Conservation (phyloP, 805 yeast species). For the Danielia reshetovae region DNA sequence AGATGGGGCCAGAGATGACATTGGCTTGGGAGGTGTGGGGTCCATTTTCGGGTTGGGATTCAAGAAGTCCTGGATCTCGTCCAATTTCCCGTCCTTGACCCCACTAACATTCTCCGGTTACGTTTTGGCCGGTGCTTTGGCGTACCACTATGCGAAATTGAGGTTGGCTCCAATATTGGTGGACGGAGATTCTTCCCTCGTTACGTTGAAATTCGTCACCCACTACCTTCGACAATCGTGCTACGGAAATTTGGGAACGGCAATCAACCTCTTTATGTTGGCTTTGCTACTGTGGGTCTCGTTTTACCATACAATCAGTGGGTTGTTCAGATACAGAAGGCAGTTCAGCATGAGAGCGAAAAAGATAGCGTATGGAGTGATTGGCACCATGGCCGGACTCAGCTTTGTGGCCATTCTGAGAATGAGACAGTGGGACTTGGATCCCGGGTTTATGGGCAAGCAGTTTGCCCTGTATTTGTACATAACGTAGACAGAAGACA, state of each 20-base stretch:
- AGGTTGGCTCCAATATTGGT: conserved; percentile 48
- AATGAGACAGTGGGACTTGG: conserved; percentile 20
- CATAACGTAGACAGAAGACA: too few relatives aligned
- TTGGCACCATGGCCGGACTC: conserved; percentile 31
- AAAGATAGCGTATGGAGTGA: conserved; percentile 40
- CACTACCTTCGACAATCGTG: conserved; percentile 13
- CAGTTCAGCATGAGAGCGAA: conserved; percentile 39
- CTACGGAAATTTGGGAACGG: conserved; percentile 11
- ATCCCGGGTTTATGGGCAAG: conserved; percentile 26
- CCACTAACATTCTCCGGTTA: conserved; percentile 64
- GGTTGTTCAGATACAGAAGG: conserved; percentile 45
- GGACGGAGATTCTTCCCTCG: conserved; percentile 62
- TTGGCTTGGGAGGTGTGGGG: conserved; percentile 61
- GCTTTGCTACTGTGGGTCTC: conserved; percentile 18
- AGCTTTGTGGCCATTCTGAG: conserved; percentile 35
- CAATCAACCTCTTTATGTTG: conserved; percentile 13
- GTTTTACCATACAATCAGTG: conserved; percentile 54
- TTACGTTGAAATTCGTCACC: conserved; percentile 51
- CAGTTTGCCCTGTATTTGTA: conserved; percentile 26
- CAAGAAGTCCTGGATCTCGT: conserved; percentile 42
- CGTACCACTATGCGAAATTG: conserved; percentile 45
- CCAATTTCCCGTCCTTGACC: conserved; percentile 43
- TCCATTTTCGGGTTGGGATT: conserved; percentile 55
- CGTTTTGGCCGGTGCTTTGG: conserved; percentile 40
- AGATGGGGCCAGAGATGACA: conserved; percentile 35